Percentiles rank a stretch among this genome's conserved stretches.
These are phyloP conservation scores for Apophysomyces sp. DNA, from an alignment of 371 early-diverging fungal genomes.

Conservation along the genomic window DNA sequence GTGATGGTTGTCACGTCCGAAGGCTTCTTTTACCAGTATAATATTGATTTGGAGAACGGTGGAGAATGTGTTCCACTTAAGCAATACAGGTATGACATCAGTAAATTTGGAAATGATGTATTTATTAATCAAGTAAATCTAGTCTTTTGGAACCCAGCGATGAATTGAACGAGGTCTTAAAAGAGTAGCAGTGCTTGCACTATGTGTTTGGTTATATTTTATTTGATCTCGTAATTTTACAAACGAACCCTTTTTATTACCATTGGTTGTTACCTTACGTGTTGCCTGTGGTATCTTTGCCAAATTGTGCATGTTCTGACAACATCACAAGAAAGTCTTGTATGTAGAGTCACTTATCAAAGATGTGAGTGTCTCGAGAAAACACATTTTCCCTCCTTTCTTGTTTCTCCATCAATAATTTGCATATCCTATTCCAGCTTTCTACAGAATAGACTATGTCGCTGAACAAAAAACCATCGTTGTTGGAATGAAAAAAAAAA, in stretches of 20 bases:
- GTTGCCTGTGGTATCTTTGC: not conserved
- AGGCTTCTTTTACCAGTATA: constrained; percentile 90
- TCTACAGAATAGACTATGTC: no score
- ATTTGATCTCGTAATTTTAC: not conserved
- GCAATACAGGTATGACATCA: constrained; percentile 58
- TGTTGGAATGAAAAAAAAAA: no score
- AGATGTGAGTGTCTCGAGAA: no score
- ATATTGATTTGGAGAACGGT: constrained; percentile 86
- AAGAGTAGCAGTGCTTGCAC: not conserved
- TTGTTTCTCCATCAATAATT: no score
- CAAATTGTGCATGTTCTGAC: no score
- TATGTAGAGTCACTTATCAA: no score
- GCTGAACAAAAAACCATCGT: no score
- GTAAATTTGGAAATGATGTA: not conserved
- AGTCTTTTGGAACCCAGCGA: constrained; percentile 16
- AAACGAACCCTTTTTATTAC: not conserved
- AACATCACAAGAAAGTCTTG: no score
- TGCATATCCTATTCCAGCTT: no score
- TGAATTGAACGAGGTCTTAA: constrained; percentile 10
- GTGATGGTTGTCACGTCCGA: constrained; percentile 91
- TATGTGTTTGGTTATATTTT: not conserved
- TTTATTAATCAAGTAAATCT: not conserved
- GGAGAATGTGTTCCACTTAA: constrained; percentile 89
- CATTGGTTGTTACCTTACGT: not conserved
- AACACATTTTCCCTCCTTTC: no score